Evolutionary conservation across 1,284 basidiomycete species (phyloP), one percentile per base, ranked within the genome.

Genomic region (Microbotryomycetes sp.): DNA sequence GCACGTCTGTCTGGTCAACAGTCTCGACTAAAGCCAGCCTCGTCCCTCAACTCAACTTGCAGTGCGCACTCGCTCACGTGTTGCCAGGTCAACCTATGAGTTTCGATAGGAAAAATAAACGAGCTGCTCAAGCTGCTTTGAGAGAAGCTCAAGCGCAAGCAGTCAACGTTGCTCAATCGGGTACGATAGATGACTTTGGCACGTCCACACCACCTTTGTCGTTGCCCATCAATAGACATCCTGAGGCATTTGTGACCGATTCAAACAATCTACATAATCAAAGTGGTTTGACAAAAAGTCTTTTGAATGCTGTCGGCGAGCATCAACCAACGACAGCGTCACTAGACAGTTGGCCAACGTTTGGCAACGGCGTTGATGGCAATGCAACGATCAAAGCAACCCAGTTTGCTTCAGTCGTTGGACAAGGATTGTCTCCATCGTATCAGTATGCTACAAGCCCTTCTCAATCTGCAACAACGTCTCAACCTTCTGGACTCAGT

Each of bases 101-200:
- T 14, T 96, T 97, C 90, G 94, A 98, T 75, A 81, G 93, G 68
- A 94, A 96, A 81, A 97, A 98, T 79, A 97, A 97, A 81, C 92
- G 94, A 73, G 88, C 89, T 12, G 91, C 92, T 1, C 93, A 97
- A 55, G 64, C 69, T 14, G 71, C 72, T 0, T 54, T 66, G 9
- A 60, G 68, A 23, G 66, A 69, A 22, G 62, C 59, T 3, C 63
- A 69, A 25, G 61, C 66, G 1, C 48, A 50, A 15, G 58, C 56
- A n/a, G n/a, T 54, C 26, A 52, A 57, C 49, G 42, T 46, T 42
- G 36, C 19, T 19, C 36, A 42, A 19, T 9, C 36, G 12, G 36
- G 12, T 19, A 42, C 36, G 9, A 12, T 42, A 9, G 19, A 19
- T 19, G 36, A 42, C 36, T n/a, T n/a, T n/a, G 36, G 36, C 9